Evolutionary conservation across 495 filamentous ascomycete genomes (phyloP), one percentile per base, ranked within the genome.

Genomic region (Aspergillus coremiiformis): DNA sequence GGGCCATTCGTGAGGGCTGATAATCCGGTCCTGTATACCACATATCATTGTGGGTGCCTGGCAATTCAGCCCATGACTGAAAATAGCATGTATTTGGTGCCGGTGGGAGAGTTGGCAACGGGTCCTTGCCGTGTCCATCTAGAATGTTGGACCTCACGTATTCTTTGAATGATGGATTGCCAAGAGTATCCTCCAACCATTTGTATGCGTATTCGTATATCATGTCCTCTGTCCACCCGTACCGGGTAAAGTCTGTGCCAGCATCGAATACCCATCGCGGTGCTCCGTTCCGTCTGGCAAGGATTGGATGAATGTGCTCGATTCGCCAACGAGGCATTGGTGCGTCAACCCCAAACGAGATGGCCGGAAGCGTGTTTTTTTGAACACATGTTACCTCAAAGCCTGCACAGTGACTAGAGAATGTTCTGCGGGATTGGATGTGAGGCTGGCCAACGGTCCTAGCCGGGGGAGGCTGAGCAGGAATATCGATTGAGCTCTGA

Each of bases 201-300:
- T 9, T 39, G 29, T 59, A 59, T 33, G 58, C 62, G 23, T 51
- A 56, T 10, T 54, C 54, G 44, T 51, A 44, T 5, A 68, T 44
- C 41, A 49, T 19, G 1, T 49, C 53, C 23, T 44, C 1, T 5
- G 42, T 42, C 41, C 59, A 26, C 0, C 47, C 44, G 9, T 50
- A 44, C 53, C 54, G 58, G 8, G n/a, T 20, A 15, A 22, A 10
- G 0, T 24, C 1, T 11, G 53, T 17, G n/a, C 64, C 66, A 17
- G 60, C 35, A 2, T 69, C 64, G 35, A 69, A 66, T 5, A 29
- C 42, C 66, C 66, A 69, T 14, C 51, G 10, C 19, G 67, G 41
- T 5, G 47, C 27, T 9, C 32, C 35, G 23, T 30, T 26, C 8
- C 29, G 14, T 45, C 37, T 45, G 32, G 39, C 26, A 6, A 54